Conservation (phyloP, 2,329 filamentous ascomycete genomes). For the Macroventuria anomochaeta region DNA sequence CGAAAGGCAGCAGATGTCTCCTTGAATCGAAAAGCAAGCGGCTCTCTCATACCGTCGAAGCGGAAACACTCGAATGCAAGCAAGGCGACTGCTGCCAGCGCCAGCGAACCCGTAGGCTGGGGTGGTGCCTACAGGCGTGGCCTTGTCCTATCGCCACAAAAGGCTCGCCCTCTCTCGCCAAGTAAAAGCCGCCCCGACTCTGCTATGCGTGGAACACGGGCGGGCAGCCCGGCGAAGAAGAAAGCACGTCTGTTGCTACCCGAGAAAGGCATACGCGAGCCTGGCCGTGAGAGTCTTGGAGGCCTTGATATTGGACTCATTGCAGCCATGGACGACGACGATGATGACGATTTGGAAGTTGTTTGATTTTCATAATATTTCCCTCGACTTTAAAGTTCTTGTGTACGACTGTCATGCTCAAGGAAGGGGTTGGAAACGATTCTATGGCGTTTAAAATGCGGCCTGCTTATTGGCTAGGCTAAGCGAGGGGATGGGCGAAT, state of each 20-base stretch:
- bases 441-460: constrained; percentile 28
- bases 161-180: constrained; percentile 28
- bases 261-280: constrained; percentile 57
- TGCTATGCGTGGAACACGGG: constrained; percentile 37
- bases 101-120: constrained; percentile 55
- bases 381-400: neutral
- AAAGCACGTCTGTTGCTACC: constrained; percentile 56
- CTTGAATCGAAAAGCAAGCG: constrained; percentile 31
- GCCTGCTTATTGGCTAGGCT: constrained; percentile 38
- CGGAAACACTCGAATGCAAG: constrained; percentile 48
- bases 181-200: constrained; percentile 18
- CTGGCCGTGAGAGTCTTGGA: constrained; percentile 55
- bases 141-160: constrained; percentile 46
- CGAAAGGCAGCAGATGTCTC: constrained; percentile 53
- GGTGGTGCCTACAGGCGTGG: constrained; percentile 53
- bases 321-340: constrained; percentile 48
- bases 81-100: constrained; percentile 38
- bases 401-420: constrained; percentile 10
- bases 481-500: constrained; percentile 36
- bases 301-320: constrained; percentile 44
- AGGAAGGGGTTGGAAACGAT: constrained; percentile 6
- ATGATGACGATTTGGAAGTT: constrained; percentile 59
- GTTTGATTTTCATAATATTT: constrained; percentile 45
- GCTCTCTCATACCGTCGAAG: constrained; percentile 48
- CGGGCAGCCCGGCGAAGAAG: constrained; percentile 54